A percentile compares a stretch with the other conserved stretches of the same genome.
Conservation (phyloP, 805 yeast genomes). For the Candida peoriensis region DNA sequence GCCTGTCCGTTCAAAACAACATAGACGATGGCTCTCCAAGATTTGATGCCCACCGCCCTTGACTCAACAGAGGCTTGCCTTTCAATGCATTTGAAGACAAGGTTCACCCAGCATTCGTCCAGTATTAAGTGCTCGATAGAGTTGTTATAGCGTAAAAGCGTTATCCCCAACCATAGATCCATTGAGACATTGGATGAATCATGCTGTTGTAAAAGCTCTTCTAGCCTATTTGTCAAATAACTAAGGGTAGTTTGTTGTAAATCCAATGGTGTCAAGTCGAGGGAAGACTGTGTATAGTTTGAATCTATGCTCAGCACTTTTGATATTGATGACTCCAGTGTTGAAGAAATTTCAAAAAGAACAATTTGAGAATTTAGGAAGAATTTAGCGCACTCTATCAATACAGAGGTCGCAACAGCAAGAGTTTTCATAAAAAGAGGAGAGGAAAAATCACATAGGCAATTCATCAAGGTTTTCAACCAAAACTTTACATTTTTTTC, state of each 20-base stretch:
- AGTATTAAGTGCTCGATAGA: conserved; percentile 1
- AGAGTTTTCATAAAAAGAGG: conserved; percentile 9
- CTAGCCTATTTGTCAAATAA: conserved; percentile 7
- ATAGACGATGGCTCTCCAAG: conserved; percentile 16
- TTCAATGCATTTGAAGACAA: not conserved
- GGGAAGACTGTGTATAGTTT: conserved; percentile 10
- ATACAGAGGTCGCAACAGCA: conserved; percentile 3
- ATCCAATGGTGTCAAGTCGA: too few relatives aligned
- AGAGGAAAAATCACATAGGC: conserved; percentile 15
- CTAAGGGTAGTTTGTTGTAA: conserved; percentile 6
- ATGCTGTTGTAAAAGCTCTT: conserved; percentile 3
- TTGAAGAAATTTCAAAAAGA: conserved; percentile 17
- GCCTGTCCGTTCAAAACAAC: conserved; percentile 5
- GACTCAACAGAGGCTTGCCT: conserved; percentile 1
- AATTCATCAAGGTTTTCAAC: conserved; percentile 6
- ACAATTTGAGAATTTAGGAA: conserved; percentile 15
- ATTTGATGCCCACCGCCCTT: conserved; percentile 6
- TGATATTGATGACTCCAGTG: conserved; percentile 9
- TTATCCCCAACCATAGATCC: conserved; percentile 21
- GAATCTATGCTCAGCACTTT: conserved; percentile 1
- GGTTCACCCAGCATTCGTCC: conserved; percentile 3
- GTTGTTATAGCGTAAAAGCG: conserved; percentile 13
- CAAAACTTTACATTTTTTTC: conserved; percentile 23
- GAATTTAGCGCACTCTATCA: conserved; percentile 16
- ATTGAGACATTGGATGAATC: conserved; percentile 6